Evolutionary conservation across 768 basidiomycete species (phyloP).

Genomic region (Filobasidium wieringae): DNA sequence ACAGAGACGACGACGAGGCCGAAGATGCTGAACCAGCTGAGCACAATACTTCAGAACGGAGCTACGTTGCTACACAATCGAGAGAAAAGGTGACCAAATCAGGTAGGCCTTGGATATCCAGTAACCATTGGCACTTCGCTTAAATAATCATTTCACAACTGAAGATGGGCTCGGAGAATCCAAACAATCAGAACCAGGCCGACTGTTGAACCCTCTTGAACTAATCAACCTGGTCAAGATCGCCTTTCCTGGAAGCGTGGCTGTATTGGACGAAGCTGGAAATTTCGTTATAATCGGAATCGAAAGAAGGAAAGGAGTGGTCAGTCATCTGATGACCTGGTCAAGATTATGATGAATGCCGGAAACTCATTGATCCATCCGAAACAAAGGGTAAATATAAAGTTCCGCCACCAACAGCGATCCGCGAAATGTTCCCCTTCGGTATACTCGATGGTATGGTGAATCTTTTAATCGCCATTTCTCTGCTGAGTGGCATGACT

Average conservation of each 20-base stretch:
- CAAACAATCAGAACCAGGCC: neutral
- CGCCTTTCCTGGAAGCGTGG: constrained; percentile 27
- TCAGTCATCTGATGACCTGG: neutral
- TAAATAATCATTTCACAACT: no score
- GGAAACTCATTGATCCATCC: neutral
- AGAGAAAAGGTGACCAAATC: no score
- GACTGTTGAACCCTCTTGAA: constrained; percentile 30
- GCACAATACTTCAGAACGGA: no score
- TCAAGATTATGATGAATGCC: neutral
- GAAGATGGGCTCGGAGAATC: neutral
- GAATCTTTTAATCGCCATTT: constrained; percentile 4
- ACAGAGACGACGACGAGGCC: neutral
- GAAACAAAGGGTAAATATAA: neutral
- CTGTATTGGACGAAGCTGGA: constrained; percentile 21
- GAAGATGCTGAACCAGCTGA: no score
- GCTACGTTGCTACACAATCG: no score
- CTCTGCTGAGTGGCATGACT: neutral
- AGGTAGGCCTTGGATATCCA: no score
- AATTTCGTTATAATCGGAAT: constrained; percentile 27
- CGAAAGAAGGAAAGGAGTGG: constrained; percentile 21
- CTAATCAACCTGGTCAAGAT: constrained; percentile 26
- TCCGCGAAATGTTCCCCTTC: constrained; percentile 29
- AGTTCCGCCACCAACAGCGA: neutral
- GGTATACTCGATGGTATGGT: constrained; percentile 10
- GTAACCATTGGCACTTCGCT: no score